Evolutionary conservation across 2,329 filamentous ascomycete genomes (phyloP).

Genomic region (Colletotrichum eleusines): DNA sequence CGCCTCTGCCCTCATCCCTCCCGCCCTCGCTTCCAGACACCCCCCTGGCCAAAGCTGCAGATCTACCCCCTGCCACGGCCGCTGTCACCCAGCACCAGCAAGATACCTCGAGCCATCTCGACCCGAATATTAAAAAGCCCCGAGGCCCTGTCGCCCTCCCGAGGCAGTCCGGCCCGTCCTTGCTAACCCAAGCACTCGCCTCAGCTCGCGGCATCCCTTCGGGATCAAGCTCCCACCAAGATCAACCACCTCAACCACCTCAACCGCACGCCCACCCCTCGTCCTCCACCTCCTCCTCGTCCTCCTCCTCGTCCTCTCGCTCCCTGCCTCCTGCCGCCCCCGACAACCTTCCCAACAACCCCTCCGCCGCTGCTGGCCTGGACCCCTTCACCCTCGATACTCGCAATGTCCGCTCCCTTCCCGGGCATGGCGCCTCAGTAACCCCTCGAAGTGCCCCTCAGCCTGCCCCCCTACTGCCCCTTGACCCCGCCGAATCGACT

Average conservation of each 20-base stretch:
- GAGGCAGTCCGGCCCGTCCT: slow-evolving; percentile 63
- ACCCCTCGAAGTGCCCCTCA: slow-evolving; percentile 51
- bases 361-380: slow-evolving; percentile 45
- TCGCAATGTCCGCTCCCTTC: slow-evolving; percentile 51
- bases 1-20: slow-evolving; percentile 44
- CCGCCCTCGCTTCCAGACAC: slow-evolving; percentile 43
- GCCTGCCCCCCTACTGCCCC: slow-evolving; percentile 45
- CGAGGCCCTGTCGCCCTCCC: slow-evolving; percentile 55
- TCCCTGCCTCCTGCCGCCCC: slow-evolving; percentile 26
- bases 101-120: slow-evolving; percentile 49
- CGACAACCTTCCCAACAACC: slow-evolving; percentile 7
- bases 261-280: slow-evolving; percentile 19
- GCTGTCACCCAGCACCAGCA: slow-evolving; percentile 41
- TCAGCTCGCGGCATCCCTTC: slow-evolving; percentile 65
- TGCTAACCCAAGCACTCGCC: slow-evolving; percentile 69
- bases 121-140: slow-evolving; percentile 61
- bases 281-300: background rate
- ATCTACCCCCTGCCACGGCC: slow-evolving; percentile 42
- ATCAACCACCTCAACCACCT: slow-evolving; percentile 24
- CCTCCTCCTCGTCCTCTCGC: slow-evolving; percentile 19
- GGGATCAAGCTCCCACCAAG: slow-evolving; percentile 33
- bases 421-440: slow-evolving; percentile 54
- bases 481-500: slow-evolving; percentile 43
- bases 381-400: slow-evolving; percentile 30
- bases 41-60: slow-evolving; percentile 36